Evolutionary conservation across 768 basidiomycete genomes (phyloP).

Genomic region (Mycena filopes): DNA sequence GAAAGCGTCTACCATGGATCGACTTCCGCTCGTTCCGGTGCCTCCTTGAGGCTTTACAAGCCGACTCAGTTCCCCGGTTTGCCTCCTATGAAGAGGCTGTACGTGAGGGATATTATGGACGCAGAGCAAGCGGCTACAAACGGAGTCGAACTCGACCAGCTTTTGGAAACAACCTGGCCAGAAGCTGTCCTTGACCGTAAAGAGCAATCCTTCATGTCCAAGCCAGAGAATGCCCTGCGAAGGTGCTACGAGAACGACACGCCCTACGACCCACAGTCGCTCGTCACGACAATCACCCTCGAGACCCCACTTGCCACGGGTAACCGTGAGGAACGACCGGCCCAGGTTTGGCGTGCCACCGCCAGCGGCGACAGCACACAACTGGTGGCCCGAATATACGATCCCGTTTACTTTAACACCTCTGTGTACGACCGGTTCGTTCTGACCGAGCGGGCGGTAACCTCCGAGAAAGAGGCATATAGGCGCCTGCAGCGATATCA

Average conservation of each 20-base stretch:
- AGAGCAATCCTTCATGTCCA: neutral
- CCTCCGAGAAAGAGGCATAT: too few species aligned
- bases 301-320: too few species aligned
- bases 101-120: neutral
- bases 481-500: too few species aligned
- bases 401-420: neutral
- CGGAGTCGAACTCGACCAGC: neutral
- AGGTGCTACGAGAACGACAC: constrained; percentile 6
- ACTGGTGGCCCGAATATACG: constrained; percentile 3
- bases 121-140: neutral
- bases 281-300: too few species aligned
- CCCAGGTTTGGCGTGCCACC: too few species aligned
- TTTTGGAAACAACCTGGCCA: neutral
- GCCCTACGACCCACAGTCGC: too few species aligned
- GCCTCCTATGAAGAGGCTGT: neutral
- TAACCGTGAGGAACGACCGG: neutral
- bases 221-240: neutral
- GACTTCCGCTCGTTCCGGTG: neutral
- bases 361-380: neutral
- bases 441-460: too few species aligned
- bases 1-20: neutral
- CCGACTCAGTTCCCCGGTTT: neutral
- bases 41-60: neutral
- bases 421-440: too few species aligned
- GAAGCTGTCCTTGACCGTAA: neutral